Evolutionary conservation across 106 monocot genomes (phyloP).

Genomic region (Acorus calamus): DNA sequence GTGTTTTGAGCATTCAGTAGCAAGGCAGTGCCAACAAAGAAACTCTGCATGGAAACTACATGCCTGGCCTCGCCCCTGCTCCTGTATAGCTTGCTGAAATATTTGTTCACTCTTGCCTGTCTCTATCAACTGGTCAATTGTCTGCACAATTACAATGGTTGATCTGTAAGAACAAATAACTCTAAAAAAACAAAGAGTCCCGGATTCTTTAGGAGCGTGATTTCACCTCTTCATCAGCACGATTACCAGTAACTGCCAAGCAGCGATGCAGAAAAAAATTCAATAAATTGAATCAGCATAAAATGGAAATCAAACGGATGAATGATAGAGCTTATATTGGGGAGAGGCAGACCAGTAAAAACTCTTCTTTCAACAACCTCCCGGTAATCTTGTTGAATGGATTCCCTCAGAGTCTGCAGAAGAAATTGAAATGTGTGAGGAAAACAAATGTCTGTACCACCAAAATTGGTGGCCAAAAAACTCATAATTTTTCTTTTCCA

Average conservation of each 20-base stretch:
- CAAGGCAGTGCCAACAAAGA: not conserved
- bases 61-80: constrained; percentile 92
- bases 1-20: not conserved
- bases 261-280: constrained; percentile 7
- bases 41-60: constrained; percentile 8
- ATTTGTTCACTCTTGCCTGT: constrained; percentile 93
- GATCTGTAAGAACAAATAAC: not conserved
- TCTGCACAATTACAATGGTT: constrained; percentile 29
- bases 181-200: not conserved
- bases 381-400: constrained; percentile 73
- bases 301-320: not conserved
- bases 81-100: constrained; percentile 88
- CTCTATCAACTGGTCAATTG: constrained; percentile 89
- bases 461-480: too few relatives aligned
- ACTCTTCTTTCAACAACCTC: constrained; percentile 97
- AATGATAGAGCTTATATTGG: not conserved
- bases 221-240: constrained; percentile 82
- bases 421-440: not conserved
- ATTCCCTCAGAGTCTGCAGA: constrained; percentile 64
- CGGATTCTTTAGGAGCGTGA: not conserved
- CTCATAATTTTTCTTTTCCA: too few relatives aligned
- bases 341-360: constrained; percentile 54
- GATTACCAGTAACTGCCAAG: constrained; percentile 78
- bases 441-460: too few relatives aligned
- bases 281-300: constrained; percentile 2